These are phyloP conservation scores for Pseudopithomyces chartarum DNA, from an alignment of 2,329 filamentous ascomycete genomes.

Conservation along the genomic window DNA sequence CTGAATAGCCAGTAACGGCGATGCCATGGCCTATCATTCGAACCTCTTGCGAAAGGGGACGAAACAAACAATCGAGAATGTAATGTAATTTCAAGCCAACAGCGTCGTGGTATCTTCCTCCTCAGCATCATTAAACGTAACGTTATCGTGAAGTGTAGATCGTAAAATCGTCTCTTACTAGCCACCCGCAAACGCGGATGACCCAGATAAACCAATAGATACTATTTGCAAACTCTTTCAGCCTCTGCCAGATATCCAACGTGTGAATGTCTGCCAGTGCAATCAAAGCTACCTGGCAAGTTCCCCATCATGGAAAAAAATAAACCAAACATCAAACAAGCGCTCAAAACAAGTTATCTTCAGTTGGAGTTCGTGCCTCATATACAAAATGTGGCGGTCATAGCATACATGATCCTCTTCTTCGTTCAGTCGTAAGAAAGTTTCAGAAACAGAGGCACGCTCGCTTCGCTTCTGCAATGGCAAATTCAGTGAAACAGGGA, in stretches of 20 bases:
- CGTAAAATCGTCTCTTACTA: background rate
- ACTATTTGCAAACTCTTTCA: conserved; percentile 3
- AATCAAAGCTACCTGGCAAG: background rate
- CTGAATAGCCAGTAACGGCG: background rate
- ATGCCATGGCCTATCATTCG: background rate
- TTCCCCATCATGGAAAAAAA: background rate
- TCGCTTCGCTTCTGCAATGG: conserved; percentile 41
- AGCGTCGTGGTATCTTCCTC: background rate
- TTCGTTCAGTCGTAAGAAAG: conserved; percentile 32
- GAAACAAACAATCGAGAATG: background rate
- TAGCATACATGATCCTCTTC: conserved; percentile 18
- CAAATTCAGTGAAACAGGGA: background rate
- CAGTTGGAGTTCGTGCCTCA: conserved; percentile 1
- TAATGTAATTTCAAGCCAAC: background rate
- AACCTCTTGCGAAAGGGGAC: background rate
- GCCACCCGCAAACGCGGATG: background rate
- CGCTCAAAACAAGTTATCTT: background rate
- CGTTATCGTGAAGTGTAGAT: background rate
- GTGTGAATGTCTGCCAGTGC: background rate
- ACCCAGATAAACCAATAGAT: background rate
- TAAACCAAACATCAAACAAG: background rate
- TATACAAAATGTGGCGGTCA: conserved; percentile 9
- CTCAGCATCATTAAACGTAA: background rate
- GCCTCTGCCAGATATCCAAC: background rate
- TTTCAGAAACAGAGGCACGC: conserved; percentile 29